phyloP scores from a whole-genome alignment of 352 stramenopile genomes.

The Blastocystis sp. region DNA sequence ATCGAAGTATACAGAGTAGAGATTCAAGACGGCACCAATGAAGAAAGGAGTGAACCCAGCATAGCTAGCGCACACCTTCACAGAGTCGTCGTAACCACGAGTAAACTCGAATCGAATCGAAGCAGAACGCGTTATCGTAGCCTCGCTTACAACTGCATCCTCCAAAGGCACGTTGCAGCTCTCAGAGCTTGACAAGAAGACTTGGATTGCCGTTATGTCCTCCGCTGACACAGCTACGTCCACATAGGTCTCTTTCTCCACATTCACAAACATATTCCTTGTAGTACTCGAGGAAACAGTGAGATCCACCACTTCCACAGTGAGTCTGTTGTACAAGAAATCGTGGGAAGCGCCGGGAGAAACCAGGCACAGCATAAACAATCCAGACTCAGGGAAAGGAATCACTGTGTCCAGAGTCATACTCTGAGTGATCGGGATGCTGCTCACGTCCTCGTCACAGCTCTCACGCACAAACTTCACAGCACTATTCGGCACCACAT shows the following conservation, averaged over 20 bases:
- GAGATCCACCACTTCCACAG: background rate
- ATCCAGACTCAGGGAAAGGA: background rate
- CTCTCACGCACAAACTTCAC: slow-evolving; percentile 26
- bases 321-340: background rate
- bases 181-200: background rate
- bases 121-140: background rate
- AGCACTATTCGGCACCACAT: background rate
- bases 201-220: background rate
- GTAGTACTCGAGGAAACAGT: background rate
- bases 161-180: background rate
- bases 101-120: background rate
- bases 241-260: background rate
- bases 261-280: background rate
- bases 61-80: background rate
- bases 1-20: slow-evolving; percentile 57
- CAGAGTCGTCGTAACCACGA: background rate
- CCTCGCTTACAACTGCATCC: background rate
- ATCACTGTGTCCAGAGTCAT: background rate
- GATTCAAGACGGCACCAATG: background rate
- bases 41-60: background rate
- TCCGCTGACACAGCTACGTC: background rate
- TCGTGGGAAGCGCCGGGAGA: background rate
- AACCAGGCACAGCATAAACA: slow-evolving; percentile 33
- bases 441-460: slow-evolving; percentile 8
- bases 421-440: background rate